phyloP scores from a whole-genome alignment of 345 rosid species.

The Pelargonium nanum region DNA sequence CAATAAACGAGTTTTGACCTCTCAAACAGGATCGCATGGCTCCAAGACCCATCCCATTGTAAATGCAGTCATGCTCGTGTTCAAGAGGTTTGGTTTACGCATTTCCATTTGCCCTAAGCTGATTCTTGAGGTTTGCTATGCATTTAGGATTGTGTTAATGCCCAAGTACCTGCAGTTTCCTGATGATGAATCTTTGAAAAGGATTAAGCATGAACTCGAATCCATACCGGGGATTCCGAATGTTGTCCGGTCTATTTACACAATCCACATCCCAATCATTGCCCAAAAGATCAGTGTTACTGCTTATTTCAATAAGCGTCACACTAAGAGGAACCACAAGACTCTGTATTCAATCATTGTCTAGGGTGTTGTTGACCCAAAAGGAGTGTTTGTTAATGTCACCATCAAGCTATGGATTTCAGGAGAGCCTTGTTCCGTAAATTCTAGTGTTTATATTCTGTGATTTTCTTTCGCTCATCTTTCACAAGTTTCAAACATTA shows the following conservation, averaged over 20 bases:
- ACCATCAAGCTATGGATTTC: too few relatives aligned
- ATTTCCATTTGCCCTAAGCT: constrained; percentile 77
- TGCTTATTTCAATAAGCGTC: constrained; percentile 67
- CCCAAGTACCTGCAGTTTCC: constrained; percentile 76
- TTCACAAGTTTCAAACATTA: too few relatives aligned
- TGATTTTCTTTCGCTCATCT: too few relatives aligned
- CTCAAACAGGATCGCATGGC: too few relatives aligned
- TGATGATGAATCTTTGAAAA: constrained; percentile 39
- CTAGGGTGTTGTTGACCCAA: constrained; percentile 62
- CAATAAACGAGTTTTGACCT: too few relatives aligned
- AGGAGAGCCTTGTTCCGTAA: too few relatives aligned
- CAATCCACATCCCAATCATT: constrained; percentile 71
- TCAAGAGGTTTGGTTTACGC: constrained; percentile 67
- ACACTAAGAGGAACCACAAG: constrained; percentile 70
- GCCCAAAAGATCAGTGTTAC: constrained; percentile 73
- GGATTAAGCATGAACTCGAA: constrained; percentile 36
- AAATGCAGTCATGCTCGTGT: constrained; percentile 57
- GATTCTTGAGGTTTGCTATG: constrained; percentile 69
- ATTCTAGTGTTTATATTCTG: too few relatives aligned
- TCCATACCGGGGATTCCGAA: constrained; percentile 53
- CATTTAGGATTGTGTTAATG: constrained; percentile 63
- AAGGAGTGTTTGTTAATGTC: too few relatives aligned
- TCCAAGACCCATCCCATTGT: too few relatives aligned
- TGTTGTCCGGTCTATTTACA: constrained; percentile 67
- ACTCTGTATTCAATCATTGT: constrained; percentile 64